Base-by-base conservation (phyloP, 2,329 filamentous ascomycete species). In the Aspergillus carbonarius region DNA sequence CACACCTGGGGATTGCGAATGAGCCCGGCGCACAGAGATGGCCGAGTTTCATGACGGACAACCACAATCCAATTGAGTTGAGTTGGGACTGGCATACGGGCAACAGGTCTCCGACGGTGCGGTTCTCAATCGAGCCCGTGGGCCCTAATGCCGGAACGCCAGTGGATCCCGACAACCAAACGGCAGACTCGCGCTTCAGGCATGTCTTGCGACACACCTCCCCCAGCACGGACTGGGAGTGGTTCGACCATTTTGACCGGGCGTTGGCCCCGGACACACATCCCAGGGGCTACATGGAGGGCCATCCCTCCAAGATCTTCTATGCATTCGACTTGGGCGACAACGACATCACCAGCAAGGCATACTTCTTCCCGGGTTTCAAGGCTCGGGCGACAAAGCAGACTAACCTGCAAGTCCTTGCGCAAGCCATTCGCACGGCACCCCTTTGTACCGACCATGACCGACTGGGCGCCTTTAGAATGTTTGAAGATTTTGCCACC, bases 11-110 rank as follows among this genome's bases (percentile, higher is more conserved):
- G 9, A 12, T 51, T 12, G 32, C 30, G 8, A 23, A 37, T 20
- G 48, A 23, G 30, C n/a, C 17, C 32, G 48, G 32, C 5, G 48
- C 32, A 20, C 18, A 23, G 17, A 37, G 48, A 35, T 54, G 52
- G 52, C 42, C 34, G 17, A 54, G 52, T 18, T 54, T 54, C 52
- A 54, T 54, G 52, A 54, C 52, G 12, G 52, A 54, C 39, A 39
- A 54, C 40, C 35, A 54, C n/a, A 44, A 44, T 17, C 54, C 54
- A 5, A 39, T 50, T 9, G 54, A 56, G 15, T 34, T 56, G 8
- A 56, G 54, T 23, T 50, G 44, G 44, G 35, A 49, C 34, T 56
- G 44, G 44, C 46, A 46, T 18, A 50, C 34, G 15, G 40, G 27
- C 15, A 32, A 20, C 8, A 32, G 35, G 25, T 9, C 25, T 12